phyloP scores from a whole-genome alignment of 225 moss, liverwort and hornwort genomes.

The Anthoceros angustus region DNA sequence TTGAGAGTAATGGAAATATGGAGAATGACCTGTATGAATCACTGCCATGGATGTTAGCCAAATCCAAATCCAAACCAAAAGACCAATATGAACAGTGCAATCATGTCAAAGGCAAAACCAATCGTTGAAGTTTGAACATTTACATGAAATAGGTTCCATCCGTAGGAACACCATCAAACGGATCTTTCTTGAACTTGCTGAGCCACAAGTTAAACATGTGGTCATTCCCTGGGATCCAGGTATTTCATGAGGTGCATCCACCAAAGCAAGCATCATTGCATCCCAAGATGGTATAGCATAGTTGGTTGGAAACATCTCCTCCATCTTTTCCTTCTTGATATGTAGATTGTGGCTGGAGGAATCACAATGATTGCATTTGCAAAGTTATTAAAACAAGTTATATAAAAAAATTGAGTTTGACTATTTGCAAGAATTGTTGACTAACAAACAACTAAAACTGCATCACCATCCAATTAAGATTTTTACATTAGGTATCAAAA shows the following conservation, averaged over 20 bases:
- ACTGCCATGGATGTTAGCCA: neutral
- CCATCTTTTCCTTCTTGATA: conserved; percentile 36
- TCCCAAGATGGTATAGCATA: conserved; percentile 65
- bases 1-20: conserved; percentile 39
- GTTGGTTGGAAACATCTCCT: conserved; percentile 29
- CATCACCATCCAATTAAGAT: too few relatives aligned
- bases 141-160: conserved; percentile 38
- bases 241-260: conserved; percentile 42
- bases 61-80: neutral
- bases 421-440: too few relatives aligned
- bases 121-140: neutral
- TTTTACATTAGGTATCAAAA: too few relatives aligned
- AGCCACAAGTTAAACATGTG: conserved; percentile 81
- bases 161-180: conserved; percentile 60
- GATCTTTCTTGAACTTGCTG: conserved; percentile 87
- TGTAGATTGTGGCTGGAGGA: conserved; percentile 48
- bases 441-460: too few relatives aligned
- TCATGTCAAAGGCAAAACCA: neutral
- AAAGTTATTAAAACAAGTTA: too few relatives aligned
- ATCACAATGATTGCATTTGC: neutral
- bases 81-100: neutral
- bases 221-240: conserved; percentile 84
- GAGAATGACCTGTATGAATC: conserved; percentile 39
- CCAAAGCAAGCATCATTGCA: conserved; percentile 54
- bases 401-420: too few relatives aligned